These are phyloP conservation scores for Chionographis japonica DNA, from an alignment of 106 monocot genomes.

Conservation along the genomic window DNA sequence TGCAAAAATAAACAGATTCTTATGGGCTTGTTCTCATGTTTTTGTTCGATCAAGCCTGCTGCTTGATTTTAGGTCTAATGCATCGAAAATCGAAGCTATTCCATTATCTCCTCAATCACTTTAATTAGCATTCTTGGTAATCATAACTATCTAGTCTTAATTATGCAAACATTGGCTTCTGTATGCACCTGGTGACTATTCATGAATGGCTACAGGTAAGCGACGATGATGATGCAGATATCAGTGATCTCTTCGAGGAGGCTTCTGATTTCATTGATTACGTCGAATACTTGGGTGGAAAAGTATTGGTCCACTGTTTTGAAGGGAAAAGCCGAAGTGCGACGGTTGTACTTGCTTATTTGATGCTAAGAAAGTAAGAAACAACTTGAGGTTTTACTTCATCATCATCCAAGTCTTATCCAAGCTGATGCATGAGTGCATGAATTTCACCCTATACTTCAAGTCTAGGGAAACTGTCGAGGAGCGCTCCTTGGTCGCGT, in stretches of 20 bases:
- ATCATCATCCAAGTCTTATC: no score
- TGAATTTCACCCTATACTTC: no score
- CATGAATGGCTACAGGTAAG: constrained; percentile 35
- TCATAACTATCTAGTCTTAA: neutral
- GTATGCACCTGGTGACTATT: neutral
- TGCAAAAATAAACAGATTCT: no score
- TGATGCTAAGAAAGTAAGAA: constrained; percentile 78
- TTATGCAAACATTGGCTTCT: neutral
- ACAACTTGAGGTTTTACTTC: neutral
- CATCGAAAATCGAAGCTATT: no score
- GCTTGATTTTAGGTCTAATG: no score
- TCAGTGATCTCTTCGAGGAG: constrained; percentile 62
- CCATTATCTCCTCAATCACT: no score
- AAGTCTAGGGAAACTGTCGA: no score
- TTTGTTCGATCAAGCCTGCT: no score
- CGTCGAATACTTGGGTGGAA: constrained; percentile 50
- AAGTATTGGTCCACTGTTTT: constrained; percentile 85
- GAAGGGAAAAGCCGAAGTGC: constrained; percentile 88
- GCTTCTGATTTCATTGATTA: constrained; percentile 75
- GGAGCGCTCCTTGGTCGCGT: no score
- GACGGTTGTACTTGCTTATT: constrained; percentile 77
- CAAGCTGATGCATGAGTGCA: no score
- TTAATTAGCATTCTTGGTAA: no score
- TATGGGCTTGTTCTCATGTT: no score
- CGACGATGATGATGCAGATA: constrained; percentile 78